These are phyloP conservation scores for Flaveria linearis DNA, from an alignment of 129 eudicot genomes.

Conservation along the genomic window DNA sequence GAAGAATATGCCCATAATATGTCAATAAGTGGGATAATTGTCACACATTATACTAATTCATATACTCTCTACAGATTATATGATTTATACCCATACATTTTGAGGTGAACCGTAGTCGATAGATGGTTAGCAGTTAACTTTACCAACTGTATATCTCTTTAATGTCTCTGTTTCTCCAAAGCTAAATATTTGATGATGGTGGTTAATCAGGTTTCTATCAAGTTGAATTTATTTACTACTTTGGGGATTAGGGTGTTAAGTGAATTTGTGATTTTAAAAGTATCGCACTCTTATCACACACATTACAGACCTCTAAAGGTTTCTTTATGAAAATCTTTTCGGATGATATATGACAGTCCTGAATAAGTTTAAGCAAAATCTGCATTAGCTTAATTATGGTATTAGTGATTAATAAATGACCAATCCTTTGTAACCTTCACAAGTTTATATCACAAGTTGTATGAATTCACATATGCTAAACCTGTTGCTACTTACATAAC, in stretches of 20 bases:
- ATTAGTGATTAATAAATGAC: constrained; percentile 7
- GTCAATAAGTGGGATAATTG: constrained; percentile 12
- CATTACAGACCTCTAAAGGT: not conserved
- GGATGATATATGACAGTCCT: not conserved
- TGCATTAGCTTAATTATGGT: constrained; percentile 2
- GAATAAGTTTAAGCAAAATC: not conserved
- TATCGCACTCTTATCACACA: not conserved
- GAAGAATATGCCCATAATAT: constrained; percentile 20
- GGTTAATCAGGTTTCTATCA: no score
- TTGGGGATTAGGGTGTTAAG: constrained; percentile 3
- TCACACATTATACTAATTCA: constrained; percentile 3
- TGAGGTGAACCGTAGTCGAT: constrained; percentile 3
- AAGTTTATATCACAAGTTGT: constrained; percentile 7
- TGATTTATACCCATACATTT: not conserved
- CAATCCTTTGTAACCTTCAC: not conserved
- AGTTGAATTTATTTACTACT: constrained; percentile 4
- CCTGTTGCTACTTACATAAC: not conserved
- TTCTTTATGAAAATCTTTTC: constrained; percentile 3
- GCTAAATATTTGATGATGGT: no score
- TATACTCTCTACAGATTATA: not conserved
- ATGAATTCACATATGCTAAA: not conserved
- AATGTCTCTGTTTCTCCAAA: no score
- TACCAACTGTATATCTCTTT: constrained; percentile 9
- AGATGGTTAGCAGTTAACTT: constrained; percentile 18
- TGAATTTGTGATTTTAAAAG: constrained; percentile 4